A percentile compares a stretch with the other conserved stretches of the same genome.
phyloP scores from a whole-genome alignment of 129 eudicot genomes.

The Dittrichia graveolens region DNA sequence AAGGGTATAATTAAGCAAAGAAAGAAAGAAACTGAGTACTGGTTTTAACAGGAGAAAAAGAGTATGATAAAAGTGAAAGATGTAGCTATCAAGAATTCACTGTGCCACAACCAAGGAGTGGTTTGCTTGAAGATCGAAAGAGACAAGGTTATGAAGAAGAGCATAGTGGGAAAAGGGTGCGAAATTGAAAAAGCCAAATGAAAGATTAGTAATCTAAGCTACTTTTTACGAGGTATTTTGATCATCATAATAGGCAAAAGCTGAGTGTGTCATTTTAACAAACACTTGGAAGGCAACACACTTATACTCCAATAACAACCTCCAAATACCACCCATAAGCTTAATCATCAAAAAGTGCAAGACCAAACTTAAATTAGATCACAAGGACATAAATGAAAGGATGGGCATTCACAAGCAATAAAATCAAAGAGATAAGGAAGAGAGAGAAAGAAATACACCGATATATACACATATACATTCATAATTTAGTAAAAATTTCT shows the following conservation, averaged over 20 bases:
- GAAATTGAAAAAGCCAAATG: neutral
- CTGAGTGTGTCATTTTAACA: conserved; percentile 11
- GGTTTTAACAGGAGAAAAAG: conserved; percentile 34
- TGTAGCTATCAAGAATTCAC: conserved; percentile 33
- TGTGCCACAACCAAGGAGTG: conserved; percentile 26
- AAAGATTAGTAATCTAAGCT: no score
- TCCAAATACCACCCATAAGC: conserved; percentile 11
- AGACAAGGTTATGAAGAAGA: conserved; percentile 30
- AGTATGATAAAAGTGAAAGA: conserved; percentile 30
- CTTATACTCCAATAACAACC: conserved; percentile 21
- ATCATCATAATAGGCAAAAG: conserved; percentile 4
- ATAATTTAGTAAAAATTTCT: conserved; percentile 32
- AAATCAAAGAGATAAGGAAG: conserved; percentile 45
- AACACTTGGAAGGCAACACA: conserved; percentile 30
- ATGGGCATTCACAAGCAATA: conserved; percentile 32
- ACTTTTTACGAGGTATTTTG: neutral
- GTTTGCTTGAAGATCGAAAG: conserved; percentile 26
- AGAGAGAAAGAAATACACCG: conserved; percentile 37
- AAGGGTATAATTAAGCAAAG: conserved; percentile 22
- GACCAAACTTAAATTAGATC: conserved; percentile 28
- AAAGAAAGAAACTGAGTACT: conserved; percentile 11
- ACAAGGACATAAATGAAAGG: conserved; percentile 39
- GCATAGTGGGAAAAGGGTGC: conserved; percentile 35
- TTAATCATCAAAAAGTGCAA: conserved; percentile 37
- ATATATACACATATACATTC: neutral